phyloP scores from a whole-genome alignment of 805 yeast genomes.

The Metschnikowia proteae region DNA sequence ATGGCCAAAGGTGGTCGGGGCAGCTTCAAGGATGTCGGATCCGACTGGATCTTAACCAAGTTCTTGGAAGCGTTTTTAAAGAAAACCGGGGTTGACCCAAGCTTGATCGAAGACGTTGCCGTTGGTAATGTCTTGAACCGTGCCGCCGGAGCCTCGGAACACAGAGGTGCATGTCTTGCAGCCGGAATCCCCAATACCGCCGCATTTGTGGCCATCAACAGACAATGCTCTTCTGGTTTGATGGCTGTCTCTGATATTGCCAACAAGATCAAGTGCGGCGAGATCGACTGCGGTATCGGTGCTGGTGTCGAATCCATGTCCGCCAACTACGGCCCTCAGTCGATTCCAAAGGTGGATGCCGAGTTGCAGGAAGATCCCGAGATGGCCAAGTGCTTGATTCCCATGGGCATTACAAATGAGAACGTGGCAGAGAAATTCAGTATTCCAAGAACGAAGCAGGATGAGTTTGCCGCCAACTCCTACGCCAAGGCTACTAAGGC shows the following conservation, averaged over 20 bases:
- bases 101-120: conserved; percentile 73
- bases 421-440: conserved; percentile 71
- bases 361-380: conserved; percentile 34
- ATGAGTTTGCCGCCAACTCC: conserved; percentile 83
- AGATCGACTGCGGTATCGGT: conserved; percentile 87
- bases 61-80: conserved; percentile 61
- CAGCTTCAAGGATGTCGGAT: conserved; percentile 71
- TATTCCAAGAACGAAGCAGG: conserved; percentile 71
- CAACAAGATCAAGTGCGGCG: conserved; percentile 80
- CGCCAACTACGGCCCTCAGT: conserved; percentile 77
- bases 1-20: conserved; percentile 87
- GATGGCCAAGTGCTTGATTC: conserved; percentile 71
- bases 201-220: conserved; percentile 80
- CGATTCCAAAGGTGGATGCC: conserved; percentile 49
- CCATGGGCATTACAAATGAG: conserved; percentile 96
- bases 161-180: conserved; percentile 85
- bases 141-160: conserved; percentile 95
- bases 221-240: conserved; percentile 94
- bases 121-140: conserved; percentile 89
- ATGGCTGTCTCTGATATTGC: conserved; percentile 90
- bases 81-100: conserved; percentile 45
- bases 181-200: conserved; percentile 83
- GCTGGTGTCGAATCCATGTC: conserved; percentile 95
- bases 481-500: conserved; percentile 83
- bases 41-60: conserved; percentile 71